Base-by-base conservation (phyloP, 2,329 filamentous ascomycete genomes). In the Bipolaris cookei region DNA sequence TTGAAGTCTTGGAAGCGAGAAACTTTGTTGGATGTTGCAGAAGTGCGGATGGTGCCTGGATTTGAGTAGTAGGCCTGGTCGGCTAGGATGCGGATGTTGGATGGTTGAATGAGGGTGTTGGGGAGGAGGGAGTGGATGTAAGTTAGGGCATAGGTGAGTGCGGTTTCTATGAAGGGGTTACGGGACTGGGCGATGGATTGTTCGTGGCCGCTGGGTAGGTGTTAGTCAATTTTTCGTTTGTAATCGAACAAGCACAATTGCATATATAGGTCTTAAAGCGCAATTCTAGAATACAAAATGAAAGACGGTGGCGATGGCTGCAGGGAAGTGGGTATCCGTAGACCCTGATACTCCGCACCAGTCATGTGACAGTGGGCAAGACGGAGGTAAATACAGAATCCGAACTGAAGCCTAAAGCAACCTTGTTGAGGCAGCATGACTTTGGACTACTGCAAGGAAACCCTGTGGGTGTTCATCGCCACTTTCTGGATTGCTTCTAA, bases 31-130 rank as follows among this genome's bases (percentile, higher is more conserved):
- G 58, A 35, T 5, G 46, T 28, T 1, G 54, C 39, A 8, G 41
- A 28, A 16, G 37, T 48, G 32, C 54, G 53, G 16, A 53, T 10
- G 8, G 46, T 64, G 68, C 72, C 56, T 66, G 70, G 21, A 70
- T 74, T 56, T 58, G 95, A 97, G 81, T 98, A 99, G 84, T 99
- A 99, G 80, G 96, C 91, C 72, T 95, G 93, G 79, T 97, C 92
- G 58, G 95, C 94, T 34, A 98, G 85, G 74, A 99, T 94, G 59
- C 90, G 92, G 75, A 98, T 86, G 13, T 86, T 86, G 28, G 89
- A 80, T 3, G 92, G 86, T 13, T 83, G 83, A 70, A 95, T 87
- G 71, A 78, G 84, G 8, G 62, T 78, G 82, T 76, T 56, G 14
- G 71, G 79, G 64, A 64, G 79, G 64, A 77, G 79, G 73, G 76